Evolutionary conservation across 164 flowering plant species (phyloP).

Genomic region (Warburgia ugandensis): DNA sequence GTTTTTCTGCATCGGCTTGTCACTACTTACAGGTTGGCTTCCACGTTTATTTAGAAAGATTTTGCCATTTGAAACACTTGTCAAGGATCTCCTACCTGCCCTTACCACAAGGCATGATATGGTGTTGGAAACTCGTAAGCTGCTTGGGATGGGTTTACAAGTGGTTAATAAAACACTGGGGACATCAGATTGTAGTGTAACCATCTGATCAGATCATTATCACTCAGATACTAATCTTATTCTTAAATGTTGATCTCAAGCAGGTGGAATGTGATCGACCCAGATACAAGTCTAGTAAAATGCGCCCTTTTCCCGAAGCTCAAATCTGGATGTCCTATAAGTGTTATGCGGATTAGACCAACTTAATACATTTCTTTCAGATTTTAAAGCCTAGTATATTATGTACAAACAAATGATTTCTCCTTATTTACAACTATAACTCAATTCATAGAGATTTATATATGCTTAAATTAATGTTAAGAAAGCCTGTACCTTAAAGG

Average conservation of each 20-base stretch:
- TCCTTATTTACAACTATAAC: too few species aligned
- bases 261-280: slow-evolving; percentile 47
- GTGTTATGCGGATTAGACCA: slow-evolving; percentile 17
- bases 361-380: too few species aligned
- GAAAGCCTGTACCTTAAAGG: too few species aligned
- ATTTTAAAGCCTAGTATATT: too few species aligned
- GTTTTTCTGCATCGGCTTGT: slow-evolving; percentile 45
- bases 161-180: neutral
- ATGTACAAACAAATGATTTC: too few species aligned
- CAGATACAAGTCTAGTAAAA: slow-evolving; percentile 36
- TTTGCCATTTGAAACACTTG: neutral
- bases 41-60: neutral
- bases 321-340: slow-evolving; percentile 40
- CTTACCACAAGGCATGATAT: too few species aligned
- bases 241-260: neutral
- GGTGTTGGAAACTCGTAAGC: too few species aligned
- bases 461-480: too few species aligned
- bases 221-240: too few species aligned
- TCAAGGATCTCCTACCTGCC: too few species aligned
- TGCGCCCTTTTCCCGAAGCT: slow-evolving; percentile 37
- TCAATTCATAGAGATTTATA: too few species aligned
- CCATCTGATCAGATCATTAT: neutral
- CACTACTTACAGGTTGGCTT: slow-evolving; percentile 38
- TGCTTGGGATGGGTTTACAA: neutral
- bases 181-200: neutral